phyloP scores from a whole-genome alignment of 148 eudicot species.

The Spergularia bocconei region DNA sequence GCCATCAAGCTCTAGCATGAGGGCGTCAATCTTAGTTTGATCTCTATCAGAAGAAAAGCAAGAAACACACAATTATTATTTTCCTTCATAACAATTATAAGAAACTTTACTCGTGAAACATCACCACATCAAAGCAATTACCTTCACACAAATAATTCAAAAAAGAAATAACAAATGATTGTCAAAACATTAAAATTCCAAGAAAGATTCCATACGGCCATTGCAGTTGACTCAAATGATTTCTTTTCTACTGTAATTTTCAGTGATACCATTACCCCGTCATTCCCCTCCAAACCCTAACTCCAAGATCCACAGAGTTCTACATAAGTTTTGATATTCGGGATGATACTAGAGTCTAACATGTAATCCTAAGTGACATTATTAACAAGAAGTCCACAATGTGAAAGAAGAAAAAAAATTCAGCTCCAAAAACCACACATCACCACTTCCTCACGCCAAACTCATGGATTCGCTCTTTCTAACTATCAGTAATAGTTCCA shows the following conservation, averaged over 20 bases:
- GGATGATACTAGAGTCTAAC: neutral
- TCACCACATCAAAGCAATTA: neutral
- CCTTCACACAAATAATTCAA: neutral
- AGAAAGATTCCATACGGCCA: too few species aligned
- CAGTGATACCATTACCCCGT: neutral
- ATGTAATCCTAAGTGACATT: neutral
- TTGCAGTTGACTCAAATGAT: neutral
- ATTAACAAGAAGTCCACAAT: too few species aligned
- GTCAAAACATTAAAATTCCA: neutral
- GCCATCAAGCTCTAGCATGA: conserved; percentile 92
- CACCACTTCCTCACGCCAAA: neutral
- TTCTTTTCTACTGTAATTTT: neutral
- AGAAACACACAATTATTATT: neutral
- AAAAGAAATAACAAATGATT: neutral
- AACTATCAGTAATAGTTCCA: neutral
- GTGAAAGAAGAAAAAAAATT: neutral
- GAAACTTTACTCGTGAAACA: neutral
- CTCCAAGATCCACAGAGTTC: too few species aligned
- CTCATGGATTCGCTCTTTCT: neutral
- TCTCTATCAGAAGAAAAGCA: conserved; percentile 40
- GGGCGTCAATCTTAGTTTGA: conserved; percentile 71
- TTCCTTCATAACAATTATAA: conserved; percentile 3
- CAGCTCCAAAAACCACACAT: neutral
- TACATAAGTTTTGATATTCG: neutral
- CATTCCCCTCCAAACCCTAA: neutral